Conservation (phyloP, 768 basidiomycete species). For the Rhodotorula babjevae region DNA sequence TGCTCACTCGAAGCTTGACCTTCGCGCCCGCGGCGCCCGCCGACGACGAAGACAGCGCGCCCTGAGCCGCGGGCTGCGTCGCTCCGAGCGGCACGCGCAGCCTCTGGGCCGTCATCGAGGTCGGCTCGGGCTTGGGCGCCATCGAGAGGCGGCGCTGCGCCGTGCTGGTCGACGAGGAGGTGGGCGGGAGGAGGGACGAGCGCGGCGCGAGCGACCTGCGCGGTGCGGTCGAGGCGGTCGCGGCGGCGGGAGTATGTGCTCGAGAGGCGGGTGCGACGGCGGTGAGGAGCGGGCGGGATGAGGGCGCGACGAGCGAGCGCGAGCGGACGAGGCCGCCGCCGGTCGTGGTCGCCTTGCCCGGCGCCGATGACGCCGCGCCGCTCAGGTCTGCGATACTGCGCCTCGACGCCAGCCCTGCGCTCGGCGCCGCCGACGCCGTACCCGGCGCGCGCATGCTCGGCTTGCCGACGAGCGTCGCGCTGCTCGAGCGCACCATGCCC, state of each 20-base stretch:
- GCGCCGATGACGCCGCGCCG: neutral
- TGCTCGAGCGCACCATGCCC: neutral
- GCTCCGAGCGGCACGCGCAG: neutral
- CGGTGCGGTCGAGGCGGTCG: neutral
- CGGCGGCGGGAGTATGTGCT: neutral
- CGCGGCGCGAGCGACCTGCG: neutral
- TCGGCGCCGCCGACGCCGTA: neutral
- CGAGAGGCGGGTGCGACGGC: neutral
- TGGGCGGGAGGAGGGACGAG: neutral
- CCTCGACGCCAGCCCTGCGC: neutral
- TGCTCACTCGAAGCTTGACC: neutral
- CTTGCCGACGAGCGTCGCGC: neutral
- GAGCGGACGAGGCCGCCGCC: neutral
- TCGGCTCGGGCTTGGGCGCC: neutral
- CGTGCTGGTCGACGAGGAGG: neutral
- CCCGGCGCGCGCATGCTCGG: neutral
- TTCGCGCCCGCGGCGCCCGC: no score
- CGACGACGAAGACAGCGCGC: no score
- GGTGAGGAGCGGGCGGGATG: neutral
- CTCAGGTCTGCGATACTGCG: neutral
- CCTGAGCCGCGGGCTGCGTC: neutral
- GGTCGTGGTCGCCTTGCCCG: neutral
- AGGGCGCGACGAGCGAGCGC: neutral
- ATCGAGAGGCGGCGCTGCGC: neutral
- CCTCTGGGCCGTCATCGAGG: neutral